Base-by-base conservation (phyloP, 2,329 filamentous ascomycete species). In the Scedosporium dehoogii region DNA sequence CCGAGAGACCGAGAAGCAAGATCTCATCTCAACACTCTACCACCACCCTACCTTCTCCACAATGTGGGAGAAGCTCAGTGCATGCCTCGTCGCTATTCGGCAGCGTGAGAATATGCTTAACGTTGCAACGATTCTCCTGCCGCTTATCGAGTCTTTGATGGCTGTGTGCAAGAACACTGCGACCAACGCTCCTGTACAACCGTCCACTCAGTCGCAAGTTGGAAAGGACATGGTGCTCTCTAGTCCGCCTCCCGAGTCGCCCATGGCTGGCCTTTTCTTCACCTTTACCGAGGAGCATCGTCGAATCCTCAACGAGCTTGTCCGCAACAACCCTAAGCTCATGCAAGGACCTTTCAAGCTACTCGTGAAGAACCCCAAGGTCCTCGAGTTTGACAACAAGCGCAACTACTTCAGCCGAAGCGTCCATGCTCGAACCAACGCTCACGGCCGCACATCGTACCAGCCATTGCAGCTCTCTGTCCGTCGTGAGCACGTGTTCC, bases 111-210 rank as follows among this genome's bases (percentile, higher is more conserved):
- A 91, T 72, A 94, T 97, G 87, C 85, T 97, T 70, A 97, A 96
- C 70, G 92, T 99, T 63, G 96, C 94, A 33, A 97, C 93, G 0
- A 97, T 97, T 66, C 82, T 99, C 27, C 80, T 97, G 42, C 94
- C 94, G 33, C 79, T 99, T 33, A 97, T 99, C 65, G 94, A 99
- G 74, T 91, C 92, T 5, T 80, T 99, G 65, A 99, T 99, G 94
- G 94, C 99, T 61, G 92, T 99, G 29, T 99, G 96, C 83, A 99
- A 97, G 80, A 97, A 97, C 74, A 96, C 92, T 7, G 89, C 91
- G 1, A 79, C 92, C 61, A 88, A 87, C 70, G 90, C 94, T 64
- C 74, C 56, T 76, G 73, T 65, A 85, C 87, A 48, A 92, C 87
- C 68, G 87, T 89, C 71, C 9, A 70, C 76, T 57, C 73, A 82